Evolutionary conservation across 2,329 filamentous ascomycete species (phyloP).

Genomic region (Xylogone sp.): DNA sequence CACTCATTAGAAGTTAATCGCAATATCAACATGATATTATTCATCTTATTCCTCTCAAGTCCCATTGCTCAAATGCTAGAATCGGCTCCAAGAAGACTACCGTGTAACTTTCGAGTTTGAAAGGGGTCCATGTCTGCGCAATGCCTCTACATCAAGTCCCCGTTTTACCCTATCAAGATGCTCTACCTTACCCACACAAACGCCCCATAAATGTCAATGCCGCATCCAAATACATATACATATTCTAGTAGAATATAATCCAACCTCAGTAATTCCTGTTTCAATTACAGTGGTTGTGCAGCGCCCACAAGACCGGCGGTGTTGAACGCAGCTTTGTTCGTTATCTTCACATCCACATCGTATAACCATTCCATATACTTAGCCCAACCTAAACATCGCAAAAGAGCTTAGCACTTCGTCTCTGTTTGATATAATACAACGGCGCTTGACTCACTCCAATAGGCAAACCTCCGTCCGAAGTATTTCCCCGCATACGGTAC

Average conservation of each 20-base stretch:
- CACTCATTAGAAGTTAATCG: too few relatives aligned
- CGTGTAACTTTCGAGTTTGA: too few relatives aligned
- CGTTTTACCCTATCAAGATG: neutral
- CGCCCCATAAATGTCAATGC: neutral
- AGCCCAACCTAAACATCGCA: constrained; percentile 67
- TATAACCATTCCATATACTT: constrained; percentile 96
- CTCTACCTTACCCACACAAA: neutral
- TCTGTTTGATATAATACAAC: neutral
- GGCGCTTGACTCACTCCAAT: constrained; percentile 94
- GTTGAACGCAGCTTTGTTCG: constrained; percentile 60
- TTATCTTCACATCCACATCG: constrained; percentile 67
- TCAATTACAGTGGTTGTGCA: constrained; percentile 32
- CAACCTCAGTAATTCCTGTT: constrained; percentile 37
- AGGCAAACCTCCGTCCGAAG: constrained; percentile 89
- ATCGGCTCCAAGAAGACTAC: too few relatives aligned
- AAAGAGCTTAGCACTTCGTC: neutral
- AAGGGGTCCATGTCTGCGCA: too few relatives aligned
- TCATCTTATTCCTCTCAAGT: too few relatives aligned
- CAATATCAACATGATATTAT: too few relatives aligned
- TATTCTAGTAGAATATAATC: neutral
- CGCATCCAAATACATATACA: neutral
- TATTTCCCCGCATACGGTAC: constrained; percentile 95
- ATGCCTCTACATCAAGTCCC: neutral
- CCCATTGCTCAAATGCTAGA: too few relatives aligned
- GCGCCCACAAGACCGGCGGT: constrained; percentile 61